These are phyloP conservation scores for Dothistroma septosporum DNA, from an alignment of 2,329 filamentous ascomycete species.

Conservation along the genomic window DNA sequence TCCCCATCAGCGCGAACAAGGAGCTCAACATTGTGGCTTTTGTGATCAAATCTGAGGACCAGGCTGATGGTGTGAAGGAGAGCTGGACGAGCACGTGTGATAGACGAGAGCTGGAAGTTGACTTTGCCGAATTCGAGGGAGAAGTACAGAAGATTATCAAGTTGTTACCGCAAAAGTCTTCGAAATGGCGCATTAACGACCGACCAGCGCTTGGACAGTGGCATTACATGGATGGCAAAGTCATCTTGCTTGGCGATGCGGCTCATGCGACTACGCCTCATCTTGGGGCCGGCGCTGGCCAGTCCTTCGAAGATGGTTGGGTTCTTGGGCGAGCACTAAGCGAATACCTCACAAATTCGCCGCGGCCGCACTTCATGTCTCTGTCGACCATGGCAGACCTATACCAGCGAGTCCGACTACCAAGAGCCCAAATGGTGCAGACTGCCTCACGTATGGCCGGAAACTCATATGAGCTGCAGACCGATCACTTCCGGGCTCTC, in stretches of 20 bases:
- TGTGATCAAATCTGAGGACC: slow-evolving; percentile 32
- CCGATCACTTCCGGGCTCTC: slow-evolving; percentile 34
- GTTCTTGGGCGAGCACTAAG: slow-evolving; percentile 37
- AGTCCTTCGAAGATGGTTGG: slow-evolving; percentile 54
- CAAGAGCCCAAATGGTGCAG: slow-evolving; percentile 35
- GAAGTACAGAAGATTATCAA: slow-evolving; percentile 24
- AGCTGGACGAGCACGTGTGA: slow-evolving; percentile 35
- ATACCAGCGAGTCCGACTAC: slow-evolving; percentile 36
- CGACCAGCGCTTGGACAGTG: slow-evolving; percentile 33
- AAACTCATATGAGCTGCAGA: slow-evolving; percentile 37
- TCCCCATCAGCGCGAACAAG: slow-evolving; percentile 36
- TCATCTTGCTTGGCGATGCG: slow-evolving; percentile 53
- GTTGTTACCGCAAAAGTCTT: slow-evolving; percentile 23
- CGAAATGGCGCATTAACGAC: slow-evolving; percentile 29
- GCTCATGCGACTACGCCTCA: slow-evolving; percentile 55
- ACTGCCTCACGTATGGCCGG: slow-evolving; percentile 32
- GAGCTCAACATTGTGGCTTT: slow-evolving; percentile 39
- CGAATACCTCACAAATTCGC: slow-evolving; percentile 22
- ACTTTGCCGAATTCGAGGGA: slow-evolving; percentile 17
- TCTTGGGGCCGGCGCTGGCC: slow-evolving; percentile 53
- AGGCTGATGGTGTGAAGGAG: slow-evolving; percentile 34
- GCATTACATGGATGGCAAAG: slow-evolving; percentile 32
- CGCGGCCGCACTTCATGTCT: slow-evolving; percentile 10
- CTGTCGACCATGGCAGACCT: slow-evolving; percentile 29
- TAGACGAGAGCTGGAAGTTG: slow-evolving; percentile 25